Percentiles rank a stretch among this genome's conserved stretches.
Evolutionary conservation across 305 asterid genomes (phyloP).

Genomic region (Fraxinus platypoda): DNA sequence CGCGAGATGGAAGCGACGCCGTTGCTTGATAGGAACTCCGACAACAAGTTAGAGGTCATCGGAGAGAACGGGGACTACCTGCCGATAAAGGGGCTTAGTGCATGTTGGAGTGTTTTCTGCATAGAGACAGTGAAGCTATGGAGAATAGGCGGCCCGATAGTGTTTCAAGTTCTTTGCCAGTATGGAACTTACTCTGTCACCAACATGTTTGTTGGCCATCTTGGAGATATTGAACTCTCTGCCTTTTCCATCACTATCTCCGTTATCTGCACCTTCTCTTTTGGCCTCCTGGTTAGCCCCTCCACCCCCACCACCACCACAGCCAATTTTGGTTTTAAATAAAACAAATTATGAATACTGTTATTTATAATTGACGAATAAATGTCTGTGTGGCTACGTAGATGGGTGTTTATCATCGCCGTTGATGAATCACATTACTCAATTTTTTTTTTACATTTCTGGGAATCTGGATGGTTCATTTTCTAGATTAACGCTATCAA

Average conservation of each 20-base stretch:
- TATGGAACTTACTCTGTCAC: conserved; percentile 31
- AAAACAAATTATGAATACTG: not conserved
- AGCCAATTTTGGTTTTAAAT: not conserved
- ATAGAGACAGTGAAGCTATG: conserved; percentile 43
- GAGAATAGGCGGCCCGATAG: conserved; percentile 43
- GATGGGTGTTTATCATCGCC: too few relatives aligned
- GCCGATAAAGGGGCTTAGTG: conserved; percentile 23
- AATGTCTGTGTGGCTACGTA: not conserved
- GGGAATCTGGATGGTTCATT: not conserved
- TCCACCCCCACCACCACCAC: not conserved
- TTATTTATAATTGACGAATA: not conserved
- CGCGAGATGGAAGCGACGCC: conserved; percentile 38
- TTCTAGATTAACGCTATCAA: too few relatives aligned
- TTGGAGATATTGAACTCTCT: conserved; percentile 45
- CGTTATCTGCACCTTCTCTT: conserved; percentile 42
- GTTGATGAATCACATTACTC: not conserved
- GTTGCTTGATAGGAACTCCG: conserved; percentile 28
- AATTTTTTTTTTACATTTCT: not conserved
- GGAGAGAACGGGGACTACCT: conserved; percentile 40
- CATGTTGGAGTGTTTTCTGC: conserved; percentile 32
- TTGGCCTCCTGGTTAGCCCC: conserved; percentile 41
- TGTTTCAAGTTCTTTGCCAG: conserved; percentile 41
- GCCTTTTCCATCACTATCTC: conserved; percentile 40
- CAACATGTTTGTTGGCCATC: conserved; percentile 43
- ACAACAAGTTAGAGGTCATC: conserved; percentile 11